Evolutionary conservation across 2,329 filamentous ascomycete species (phyloP), one percentile per base, ranked within the genome.

Genomic region (Diaporthe citrichinensis): DNA sequence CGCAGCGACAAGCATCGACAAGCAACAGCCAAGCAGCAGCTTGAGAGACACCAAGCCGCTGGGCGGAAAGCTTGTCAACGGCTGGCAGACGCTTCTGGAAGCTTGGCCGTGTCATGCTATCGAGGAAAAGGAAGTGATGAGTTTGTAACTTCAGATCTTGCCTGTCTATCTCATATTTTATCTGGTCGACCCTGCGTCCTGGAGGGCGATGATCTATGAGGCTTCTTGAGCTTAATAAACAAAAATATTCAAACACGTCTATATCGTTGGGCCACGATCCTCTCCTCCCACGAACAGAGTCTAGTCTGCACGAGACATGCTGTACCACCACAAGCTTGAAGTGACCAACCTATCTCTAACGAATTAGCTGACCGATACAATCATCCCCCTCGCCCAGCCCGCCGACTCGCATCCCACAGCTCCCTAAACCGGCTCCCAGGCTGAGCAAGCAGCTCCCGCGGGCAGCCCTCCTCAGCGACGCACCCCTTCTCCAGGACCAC

Each of bases 401-500:
- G 71, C 14, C 71, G 53, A 31, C 71, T 68, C 36, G 71, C 71
- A 41, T 73, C 71, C 71, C 71, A 73, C 12, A 73, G 17, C 58
- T 73, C 71, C 71, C 10, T 62, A 14, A 73, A 73, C 58, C 59
- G 57, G 44, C 71, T 62, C 7, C 58, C 71, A 55, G 46, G n/a
- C 1, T 28, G 34, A 1, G 62, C 62, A 34, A 71, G 67, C 58
- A 75, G 20, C 23, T 74, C 59, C 51, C 34, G 20, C 23, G 74
- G 74, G 9, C 41, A 34, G 4, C 71, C 71, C 58, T 73, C 61
- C 71, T 73, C 74, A 8, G 71, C 74, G 23, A 76, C 41, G 80
- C 77, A 1, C 79, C 85, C 85, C 61, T 82, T 73, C 76, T 88
- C 86, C 80, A 90, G 84, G 2, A 90, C 87, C 2, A 86, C 82